Evolutionary conservation across 306 rosid species (phyloP), one percentile per base, ranked within the genome.

Genomic region (Alnus glutinosa): DNA sequence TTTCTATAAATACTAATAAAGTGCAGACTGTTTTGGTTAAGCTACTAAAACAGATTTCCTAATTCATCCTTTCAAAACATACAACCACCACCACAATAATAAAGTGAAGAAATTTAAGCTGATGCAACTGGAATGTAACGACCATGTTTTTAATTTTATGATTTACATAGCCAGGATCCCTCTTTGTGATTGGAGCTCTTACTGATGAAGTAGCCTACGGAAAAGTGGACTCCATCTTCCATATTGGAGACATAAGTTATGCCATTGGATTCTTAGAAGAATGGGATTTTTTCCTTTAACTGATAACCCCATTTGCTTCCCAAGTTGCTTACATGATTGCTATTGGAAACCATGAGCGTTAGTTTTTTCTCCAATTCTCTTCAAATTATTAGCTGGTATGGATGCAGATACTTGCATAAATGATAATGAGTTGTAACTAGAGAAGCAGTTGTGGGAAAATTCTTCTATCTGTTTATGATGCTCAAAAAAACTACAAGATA

Each of bases 251-350:
- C 44, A 39, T 39, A 39, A 39, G 44, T 39, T 39, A 39, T 39
- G 44, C 44, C 44, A 39, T 6, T 3, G 44, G 44, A 39, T 94
- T 94, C 77, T 87, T 94, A 5, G 94, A 80, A 5, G 98, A 94
- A 83, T 94, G 98, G 98, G 97, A 94, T 80, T 90, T 83, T 83
- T 94, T 94, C 71, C 88, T 94, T 71, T 44, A 82, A 39, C 94
- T 85, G 18, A 90, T 94, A 74, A 71, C 2, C 14, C 96, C 97
- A 1, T 79, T 89, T 8, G 93, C 97, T 66, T 92, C 97, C 71
- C 85, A 74, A 57, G 50, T 90, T 80, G 83, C 96, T 9, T 94
- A 92, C 89, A 92, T 94, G 42, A 39, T 4, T 39, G 42, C 42
- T 39, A 39, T 39, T 39, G 42, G 42, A 39, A 39, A 39, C 42